phyloP scores from a whole-genome alignment of 805 yeast species.

The Candida boleticola region DNA sequence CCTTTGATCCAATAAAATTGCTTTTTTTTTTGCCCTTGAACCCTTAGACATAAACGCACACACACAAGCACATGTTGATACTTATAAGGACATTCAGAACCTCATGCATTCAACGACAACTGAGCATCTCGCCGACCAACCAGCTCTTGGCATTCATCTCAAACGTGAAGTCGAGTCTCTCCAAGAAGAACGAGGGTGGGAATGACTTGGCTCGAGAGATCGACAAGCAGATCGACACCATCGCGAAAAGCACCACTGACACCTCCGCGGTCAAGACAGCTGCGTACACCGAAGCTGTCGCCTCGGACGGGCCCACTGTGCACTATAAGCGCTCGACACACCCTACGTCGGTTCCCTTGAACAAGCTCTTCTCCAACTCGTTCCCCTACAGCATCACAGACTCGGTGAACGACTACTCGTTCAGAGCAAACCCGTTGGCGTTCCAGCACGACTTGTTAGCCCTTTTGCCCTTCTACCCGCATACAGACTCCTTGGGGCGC shows the following conservation, averaged over 20 bases:
- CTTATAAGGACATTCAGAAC: background rate
- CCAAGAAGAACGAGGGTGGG: background rate
- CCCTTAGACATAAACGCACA: too few relatives aligned
- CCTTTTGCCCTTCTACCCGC: conserved; percentile 47
- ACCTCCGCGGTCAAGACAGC: background rate
- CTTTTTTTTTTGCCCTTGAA: too few relatives aligned
- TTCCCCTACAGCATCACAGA: conserved; percentile 58
- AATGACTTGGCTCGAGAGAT: background rate
- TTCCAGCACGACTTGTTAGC: conserved; percentile 48
- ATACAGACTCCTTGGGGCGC: conserved; percentile 26
- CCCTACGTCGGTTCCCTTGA: conserved; percentile 65
- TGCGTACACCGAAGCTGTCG: background rate
- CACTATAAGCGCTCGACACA: conserved; percentile 54
- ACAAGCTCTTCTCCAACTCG: conserved; percentile 48
- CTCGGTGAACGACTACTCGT: conserved; percentile 51
- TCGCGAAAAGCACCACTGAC: background rate
- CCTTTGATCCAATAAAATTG: too few relatives aligned
- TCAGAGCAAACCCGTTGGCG: conserved; percentile 33
- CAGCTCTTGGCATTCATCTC: conserved; percentile 1
- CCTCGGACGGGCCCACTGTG: background rate
- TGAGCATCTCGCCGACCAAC: conserved; percentile 1
- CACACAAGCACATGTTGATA: background rate
- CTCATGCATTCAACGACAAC: background rate
- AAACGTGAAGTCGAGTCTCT: background rate
- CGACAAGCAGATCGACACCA: background rate